Base-by-base conservation (phyloP, 306 rosid species). In the Glycine tomentella region DNA sequence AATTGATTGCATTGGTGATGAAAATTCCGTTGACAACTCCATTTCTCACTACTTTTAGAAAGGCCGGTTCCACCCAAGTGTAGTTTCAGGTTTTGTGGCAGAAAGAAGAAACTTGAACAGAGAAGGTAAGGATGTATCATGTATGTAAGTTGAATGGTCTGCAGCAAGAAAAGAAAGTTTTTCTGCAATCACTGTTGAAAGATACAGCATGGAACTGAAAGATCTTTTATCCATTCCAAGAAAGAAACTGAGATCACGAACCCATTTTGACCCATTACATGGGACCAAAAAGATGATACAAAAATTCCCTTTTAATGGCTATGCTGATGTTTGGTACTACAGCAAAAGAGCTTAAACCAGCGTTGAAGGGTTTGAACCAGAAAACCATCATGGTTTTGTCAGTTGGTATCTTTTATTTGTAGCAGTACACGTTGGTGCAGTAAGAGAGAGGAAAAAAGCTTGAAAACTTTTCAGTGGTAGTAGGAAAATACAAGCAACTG, bases 361-460 rank as follows among this genome's bases (percentile, higher is more conserved):
- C 20, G 52, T 33, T 40, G 61, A 89, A 84, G 69, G 83, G 58
- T 84, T 85, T 82, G 78, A 82, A 62, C 71, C 55, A 45, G 77
- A 72, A 72, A 75, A 49, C 58, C 77, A 33, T 86, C 85, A 89
- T 86, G 89, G 71, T 83, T 57, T 80, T 89, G 89, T 89, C 89
- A 86, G 87, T 83, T 74, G 57, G 89, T 86, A 83, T 83, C 83
- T 85, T 86, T 87, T 84, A 59, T 88, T 74, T 79, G 16, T 12
- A 75, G 31, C 9, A 78, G 84, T 25, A 25, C 31, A 25, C 31
- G 31, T 25, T 25, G 31, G 84, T 88, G 86, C 89, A 75, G 76
- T 75, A 13, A 50, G 67, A 36, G 44, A 48, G 44, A 69, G 59
- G 17, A 13, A 63, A 40, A 75, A 72, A 36, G 45, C 12, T 16